A percentile compares a stretch with the other conserved stretches of the same genome.
phyloP scores from a whole-genome alignment of 169 alveolate species.

The Babesia microti region DNA sequence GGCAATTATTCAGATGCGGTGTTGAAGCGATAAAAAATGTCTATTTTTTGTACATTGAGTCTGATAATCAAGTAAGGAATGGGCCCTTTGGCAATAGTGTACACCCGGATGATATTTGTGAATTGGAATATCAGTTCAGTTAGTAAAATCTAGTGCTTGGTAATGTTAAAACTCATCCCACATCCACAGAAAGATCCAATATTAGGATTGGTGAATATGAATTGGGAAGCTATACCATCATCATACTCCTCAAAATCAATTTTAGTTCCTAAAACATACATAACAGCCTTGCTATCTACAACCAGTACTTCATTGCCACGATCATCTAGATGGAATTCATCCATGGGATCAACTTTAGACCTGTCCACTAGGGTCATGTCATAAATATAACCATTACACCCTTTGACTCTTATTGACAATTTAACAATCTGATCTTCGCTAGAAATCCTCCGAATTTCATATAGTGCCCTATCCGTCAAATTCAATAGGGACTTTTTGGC shows the following conservation, averaged over 20 bases:
- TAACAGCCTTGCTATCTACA: slow-evolving; percentile 41
- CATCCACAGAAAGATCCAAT: slow-evolving; percentile 47
- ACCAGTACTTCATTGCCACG: slow-evolving; percentile 24
- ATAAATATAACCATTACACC: slow-evolving; percentile 42
- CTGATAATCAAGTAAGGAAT: no score
- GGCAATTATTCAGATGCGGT: no score
- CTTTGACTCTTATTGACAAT: slow-evolving; percentile 23
- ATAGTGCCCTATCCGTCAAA: slow-evolving; percentile 19
- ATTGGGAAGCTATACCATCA: slow-evolving; percentile 37
- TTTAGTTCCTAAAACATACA: slow-evolving; percentile 33
- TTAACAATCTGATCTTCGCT: slow-evolving; percentile 18
- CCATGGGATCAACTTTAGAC: slow-evolving; percentile 23
- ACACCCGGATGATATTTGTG: no score
- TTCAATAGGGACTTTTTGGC: no score
- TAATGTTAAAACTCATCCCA: slow-evolving; percentile 27
- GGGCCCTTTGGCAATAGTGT: no score
- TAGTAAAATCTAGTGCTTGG: not conserved
- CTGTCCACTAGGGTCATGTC: slow-evolving; percentile 34
- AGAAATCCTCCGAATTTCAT: slow-evolving; percentile 11
- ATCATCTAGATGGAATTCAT: slow-evolving; percentile 19
- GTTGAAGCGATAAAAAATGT: no score
- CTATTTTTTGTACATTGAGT: no score
- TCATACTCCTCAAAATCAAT: slow-evolving; percentile 26
- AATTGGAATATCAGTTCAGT: not conserved
- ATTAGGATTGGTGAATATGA: slow-evolving; percentile 41